Evolutionary conservation across 352 stramenopile genomes (phyloP), one percentile per base, ranked within the genome.

Genomic region (Phytopythium montanum): DNA sequence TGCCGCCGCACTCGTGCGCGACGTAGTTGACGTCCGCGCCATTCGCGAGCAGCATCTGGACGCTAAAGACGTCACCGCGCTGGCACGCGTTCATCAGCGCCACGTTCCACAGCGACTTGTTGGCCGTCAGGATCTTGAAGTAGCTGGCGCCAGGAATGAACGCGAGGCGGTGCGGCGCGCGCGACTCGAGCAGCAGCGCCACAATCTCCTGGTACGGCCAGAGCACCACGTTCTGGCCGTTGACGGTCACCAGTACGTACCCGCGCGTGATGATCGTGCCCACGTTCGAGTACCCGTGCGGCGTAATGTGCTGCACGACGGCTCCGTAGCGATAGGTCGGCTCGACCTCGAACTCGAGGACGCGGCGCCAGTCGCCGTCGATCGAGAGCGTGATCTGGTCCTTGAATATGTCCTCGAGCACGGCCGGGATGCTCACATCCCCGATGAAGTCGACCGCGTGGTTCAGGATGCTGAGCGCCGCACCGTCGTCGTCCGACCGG

Each of bases 401-500:
- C 60, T 90, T 92, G 74, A 96, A 94, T 36, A 96, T 96, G 58
- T 96, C 87, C 68, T 96, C 87, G 33, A 96, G 56, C 5, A 94
- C 85, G 5, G 85, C 87, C 10, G 87, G 87, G 51, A 96, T 96
- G 50, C 73, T 94, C 39, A 96, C 84, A 38, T 89, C 91, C 50
- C 79, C 76, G 62, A 96, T 90, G 49, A 93, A 92, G 25, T 96
- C 85, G 26, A 96, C 75, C 2, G 86, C 82, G 50, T 92, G 77
- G n/a, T 71, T 79, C 52, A 94, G 70, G 60, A 95, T 82, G 31
- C 74, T 90, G 9, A 95, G 57, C 6, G 79, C 81, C 21, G 72
- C 75, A 31, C 80, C 83, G 19, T 88, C 81, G 34, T 92, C 83
- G n/a, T 76, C 61, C 5, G 73, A 80, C 21, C 66, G 74, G 5